Evolutionary conservation across 495 filamentous ascomycete genomes (phyloP).

Genomic region (Penicillium tannophilum): DNA sequence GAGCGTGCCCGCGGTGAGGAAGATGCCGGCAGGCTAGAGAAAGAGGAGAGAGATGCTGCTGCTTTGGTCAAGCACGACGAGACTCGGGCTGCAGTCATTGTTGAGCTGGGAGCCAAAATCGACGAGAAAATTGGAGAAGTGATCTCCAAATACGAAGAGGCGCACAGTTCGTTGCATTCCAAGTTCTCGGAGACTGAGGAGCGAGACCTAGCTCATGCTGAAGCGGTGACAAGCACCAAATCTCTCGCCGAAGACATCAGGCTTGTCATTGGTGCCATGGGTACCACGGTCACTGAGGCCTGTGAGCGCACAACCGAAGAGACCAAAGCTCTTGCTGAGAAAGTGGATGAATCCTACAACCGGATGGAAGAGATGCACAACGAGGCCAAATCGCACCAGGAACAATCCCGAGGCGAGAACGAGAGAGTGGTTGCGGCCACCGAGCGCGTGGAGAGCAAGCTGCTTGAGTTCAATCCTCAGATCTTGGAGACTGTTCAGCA

Average conservation of each 20-base stretch:
- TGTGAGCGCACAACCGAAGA: conserved; percentile 83
- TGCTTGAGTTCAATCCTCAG: conserved; percentile 81
- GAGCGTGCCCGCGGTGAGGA: conserved; percentile 71
- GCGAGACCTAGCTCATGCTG: conserved; percentile 65
- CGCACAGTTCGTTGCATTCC: conserved; percentile 67
- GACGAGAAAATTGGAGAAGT: conserved; percentile 79
- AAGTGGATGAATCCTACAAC: conserved; percentile 72
- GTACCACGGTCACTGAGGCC: conserved; percentile 76
- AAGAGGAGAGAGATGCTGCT: conserved; percentile 74
- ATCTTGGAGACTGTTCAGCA: conserved; percentile 80
- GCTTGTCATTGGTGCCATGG: conserved; percentile 79
- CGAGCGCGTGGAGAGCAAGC: conserved; percentile 71
- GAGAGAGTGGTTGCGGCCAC: conserved; percentile 69
- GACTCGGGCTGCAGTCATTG: conserved; percentile 55
- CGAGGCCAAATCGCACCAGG: conserved; percentile 72
- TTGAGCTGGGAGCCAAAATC: conserved; percentile 64
- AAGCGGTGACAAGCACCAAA: conserved; percentile 70
- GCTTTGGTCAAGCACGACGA: conserved; percentile 70
- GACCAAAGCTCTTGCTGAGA: conserved; percentile 77
- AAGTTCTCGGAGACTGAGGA: conserved; percentile 68
- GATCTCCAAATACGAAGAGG: conserved; percentile 80
- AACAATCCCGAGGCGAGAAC: conserved; percentile 74
- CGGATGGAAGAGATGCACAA: conserved; percentile 77
- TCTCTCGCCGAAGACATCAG: conserved; percentile 82
- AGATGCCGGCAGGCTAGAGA: conserved; percentile 69